Percentiles rank a stretch among this genome's conserved stretches.
Evolutionary conservation across 129 eudicot genomes (phyloP).

Genomic region (Rutidosis leptorrhynchoides): DNA sequence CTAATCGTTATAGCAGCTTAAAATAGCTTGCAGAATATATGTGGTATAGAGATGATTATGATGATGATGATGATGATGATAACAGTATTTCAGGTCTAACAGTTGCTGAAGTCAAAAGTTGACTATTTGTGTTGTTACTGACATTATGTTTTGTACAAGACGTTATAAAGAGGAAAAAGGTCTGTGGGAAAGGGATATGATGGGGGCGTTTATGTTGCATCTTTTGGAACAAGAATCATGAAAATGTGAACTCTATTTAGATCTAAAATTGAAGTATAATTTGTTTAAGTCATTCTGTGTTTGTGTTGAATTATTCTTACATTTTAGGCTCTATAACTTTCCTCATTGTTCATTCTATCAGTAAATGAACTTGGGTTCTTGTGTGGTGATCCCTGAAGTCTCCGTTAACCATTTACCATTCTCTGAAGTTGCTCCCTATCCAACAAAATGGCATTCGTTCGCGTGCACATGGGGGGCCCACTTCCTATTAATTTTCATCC

Average conservation of each 20-base stretch:
- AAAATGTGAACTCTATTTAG: conserved; percentile 7
- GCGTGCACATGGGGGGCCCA: too few species aligned
- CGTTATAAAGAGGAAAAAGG: background rate
- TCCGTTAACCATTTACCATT: background rate
- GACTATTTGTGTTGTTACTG: background rate
- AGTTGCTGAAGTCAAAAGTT: background rate
- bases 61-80: too few species aligned
- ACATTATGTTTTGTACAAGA: background rate
- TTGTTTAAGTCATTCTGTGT: background rate
- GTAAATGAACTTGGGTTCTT: background rate
- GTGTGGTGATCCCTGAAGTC: background rate
- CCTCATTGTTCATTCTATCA: background rate
- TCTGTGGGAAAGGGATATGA: background rate
- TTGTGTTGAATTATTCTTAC: background rate
- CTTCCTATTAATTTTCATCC: too few species aligned
- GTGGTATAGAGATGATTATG: conserved; percentile 15
- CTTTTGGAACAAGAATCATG: conserved; percentile 19
- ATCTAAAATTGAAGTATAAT: background rate
- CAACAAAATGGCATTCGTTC: too few species aligned
- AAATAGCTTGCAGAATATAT: conserved; percentile 36
- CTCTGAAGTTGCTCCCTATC: too few species aligned
- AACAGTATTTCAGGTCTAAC: background rate
- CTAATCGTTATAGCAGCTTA: conserved; percentile 55
- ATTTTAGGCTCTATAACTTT: background rate
- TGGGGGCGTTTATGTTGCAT: conserved; percentile 17